Evolutionary conservation across 306 rosid genomes (phyloP).

Genomic region (Dryas drummondii): DNA sequence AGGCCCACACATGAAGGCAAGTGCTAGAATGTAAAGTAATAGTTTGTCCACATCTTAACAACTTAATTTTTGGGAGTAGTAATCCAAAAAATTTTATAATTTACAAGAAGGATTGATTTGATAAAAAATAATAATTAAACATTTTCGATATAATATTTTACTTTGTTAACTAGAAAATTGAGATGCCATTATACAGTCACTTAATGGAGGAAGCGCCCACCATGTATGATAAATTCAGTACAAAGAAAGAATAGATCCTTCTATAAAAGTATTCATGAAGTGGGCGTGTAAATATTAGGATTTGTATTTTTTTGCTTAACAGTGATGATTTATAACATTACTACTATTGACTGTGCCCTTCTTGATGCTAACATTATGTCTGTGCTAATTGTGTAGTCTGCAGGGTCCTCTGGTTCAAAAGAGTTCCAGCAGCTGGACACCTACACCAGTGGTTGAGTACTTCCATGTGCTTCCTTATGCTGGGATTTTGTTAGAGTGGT

Average conservation of each 20-base stretch:
- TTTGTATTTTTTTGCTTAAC: not conserved
- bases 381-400: constrained; percentile 51
- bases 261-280: constrained; percentile 7
- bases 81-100: not conserved
- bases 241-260: not conserved
- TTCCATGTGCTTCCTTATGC: constrained; percentile 83
- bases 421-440: constrained; percentile 49
- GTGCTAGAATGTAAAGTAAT: too few relatives aligned
- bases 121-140: not conserved
- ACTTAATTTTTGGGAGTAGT: not conserved
- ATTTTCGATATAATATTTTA: not conserved
- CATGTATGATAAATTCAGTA: not conserved
- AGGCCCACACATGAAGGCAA: too few relatives aligned
- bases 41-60: too few relatives aligned
- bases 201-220: not conserved
- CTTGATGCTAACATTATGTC: constrained; percentile 15
- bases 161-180: not conserved
- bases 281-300: constrained; percentile 1
- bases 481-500: constrained; percentile 53
- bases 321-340: constrained; percentile 1
- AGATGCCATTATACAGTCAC: not conserved
- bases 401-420: constrained; percentile 66
- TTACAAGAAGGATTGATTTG: not conserved
- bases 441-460: constrained; percentile 60
- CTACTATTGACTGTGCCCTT: not conserved